phyloP scores from a whole-genome alignment of 2,329 filamentous ascomycete genomes.

The Alternaria dauci region DNA sequence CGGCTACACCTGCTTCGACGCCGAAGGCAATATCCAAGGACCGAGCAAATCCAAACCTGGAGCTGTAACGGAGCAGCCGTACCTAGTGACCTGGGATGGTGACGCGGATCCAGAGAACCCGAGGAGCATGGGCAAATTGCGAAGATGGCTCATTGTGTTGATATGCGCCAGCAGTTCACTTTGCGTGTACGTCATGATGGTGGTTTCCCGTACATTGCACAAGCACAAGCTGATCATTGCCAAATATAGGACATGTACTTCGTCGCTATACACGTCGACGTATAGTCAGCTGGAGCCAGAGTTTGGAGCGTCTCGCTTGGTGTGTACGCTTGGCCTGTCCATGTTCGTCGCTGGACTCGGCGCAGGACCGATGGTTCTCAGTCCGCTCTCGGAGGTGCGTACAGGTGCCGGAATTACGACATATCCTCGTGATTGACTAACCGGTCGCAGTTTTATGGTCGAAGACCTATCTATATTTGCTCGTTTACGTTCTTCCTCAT shows the following conservation, averaged over 20 bases:
- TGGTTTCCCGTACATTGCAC: not conserved
- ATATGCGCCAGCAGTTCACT: constrained; percentile 78
- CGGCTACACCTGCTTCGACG: constrained; percentile 49
- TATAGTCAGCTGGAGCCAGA: constrained; percentile 79
- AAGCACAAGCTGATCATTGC: constrained; percentile 8
- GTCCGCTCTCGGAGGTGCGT: constrained; percentile 60
- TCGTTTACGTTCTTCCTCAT: constrained; percentile 79
- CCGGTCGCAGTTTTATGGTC: constrained; percentile 73
- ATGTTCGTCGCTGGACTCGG: constrained; percentile 81
- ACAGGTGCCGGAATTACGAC: constrained; percentile 3
- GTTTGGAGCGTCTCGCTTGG: constrained; percentile 73
- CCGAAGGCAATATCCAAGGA: constrained; percentile 30
- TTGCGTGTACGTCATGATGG: constrained; percentile 74
- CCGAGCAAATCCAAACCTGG: constrained; percentile 34
- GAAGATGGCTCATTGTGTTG: constrained; percentile 81
- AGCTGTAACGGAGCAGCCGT: constrained; percentile 55
- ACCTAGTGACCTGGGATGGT: constrained; percentile 78
- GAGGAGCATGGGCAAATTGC: constrained; percentile 68
- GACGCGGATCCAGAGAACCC: constrained; percentile 79
- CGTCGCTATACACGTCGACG: constrained; percentile 87
- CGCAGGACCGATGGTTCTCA: constrained; percentile 64
- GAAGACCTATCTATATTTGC: constrained; percentile 79
- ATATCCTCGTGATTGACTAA: constrained; percentile 1
- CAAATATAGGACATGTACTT: constrained; percentile 73
- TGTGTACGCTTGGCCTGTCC: constrained; percentile 82